Conservation (phyloP, 192 early-diverging fungal species). For the Mortierella hygrophila region DNA sequence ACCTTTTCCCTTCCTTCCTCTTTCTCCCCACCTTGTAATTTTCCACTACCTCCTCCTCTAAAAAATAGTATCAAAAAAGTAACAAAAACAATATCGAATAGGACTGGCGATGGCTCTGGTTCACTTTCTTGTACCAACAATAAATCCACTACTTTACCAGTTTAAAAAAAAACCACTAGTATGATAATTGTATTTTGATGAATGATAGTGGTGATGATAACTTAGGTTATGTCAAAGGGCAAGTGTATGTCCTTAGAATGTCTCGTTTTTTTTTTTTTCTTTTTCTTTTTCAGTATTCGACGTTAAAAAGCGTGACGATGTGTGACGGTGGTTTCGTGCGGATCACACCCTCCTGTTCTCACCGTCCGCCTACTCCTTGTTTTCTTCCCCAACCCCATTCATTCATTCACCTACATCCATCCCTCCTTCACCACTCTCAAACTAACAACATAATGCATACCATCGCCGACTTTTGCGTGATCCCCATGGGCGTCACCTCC, state of each 20-base stretch:
- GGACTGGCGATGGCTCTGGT: not conserved
- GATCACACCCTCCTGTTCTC: not conserved
- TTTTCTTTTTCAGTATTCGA: not conserved
- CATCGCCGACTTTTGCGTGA: slow-evolving; percentile 56
- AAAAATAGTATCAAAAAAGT: not conserved
- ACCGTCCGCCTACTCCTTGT: not conserved
- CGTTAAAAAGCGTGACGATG: not conserved
- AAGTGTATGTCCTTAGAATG: too few relatives aligned
- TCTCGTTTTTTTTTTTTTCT: too few relatives aligned
- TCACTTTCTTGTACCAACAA: not conserved
- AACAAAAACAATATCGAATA: slow-evolving; percentile 3
- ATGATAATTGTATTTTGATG: not conserved
- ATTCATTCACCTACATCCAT: not conserved
- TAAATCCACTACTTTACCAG: not conserved
- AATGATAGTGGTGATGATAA: not conserved
- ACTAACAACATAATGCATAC: slow-evolving; percentile 30
- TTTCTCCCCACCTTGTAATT: not conserved
- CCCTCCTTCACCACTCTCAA: too few relatives aligned
- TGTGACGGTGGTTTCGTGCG: not conserved
- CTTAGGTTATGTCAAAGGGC: too few relatives aligned
- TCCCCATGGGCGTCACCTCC: slow-evolving; percentile 56
- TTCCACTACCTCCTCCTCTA: not conserved
- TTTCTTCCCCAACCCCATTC: not conserved
- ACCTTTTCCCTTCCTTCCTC: not conserved
- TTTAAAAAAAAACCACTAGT: not conserved